A percentile compares a stretch with the other conserved stretches of the same genome.
These are phyloP conservation scores for Tetrahymena borealis DNA, from an alignment of 73 alveolate genomes.

Conservation along the genomic window DNA sequence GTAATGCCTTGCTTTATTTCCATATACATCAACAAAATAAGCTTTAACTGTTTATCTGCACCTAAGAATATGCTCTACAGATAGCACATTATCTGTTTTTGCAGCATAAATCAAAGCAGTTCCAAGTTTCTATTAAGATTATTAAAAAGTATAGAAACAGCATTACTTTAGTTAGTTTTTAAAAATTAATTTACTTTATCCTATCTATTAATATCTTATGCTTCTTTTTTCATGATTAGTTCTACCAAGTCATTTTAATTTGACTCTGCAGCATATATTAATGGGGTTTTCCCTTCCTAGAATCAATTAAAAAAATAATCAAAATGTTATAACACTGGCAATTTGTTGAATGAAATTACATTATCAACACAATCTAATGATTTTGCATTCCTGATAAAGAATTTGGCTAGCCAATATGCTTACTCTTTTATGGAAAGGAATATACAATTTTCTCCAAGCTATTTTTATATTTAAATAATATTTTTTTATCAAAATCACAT, in stretches of 20 bases:
- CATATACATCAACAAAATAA: neutral
- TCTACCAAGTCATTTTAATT: neutral
- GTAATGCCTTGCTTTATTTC: neutral
- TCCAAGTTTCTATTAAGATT: neutral
- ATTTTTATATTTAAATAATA: neutral
- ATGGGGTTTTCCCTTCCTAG: neutral
- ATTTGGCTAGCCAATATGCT: neutral
- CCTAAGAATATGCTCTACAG: neutral
- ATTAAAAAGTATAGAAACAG: neutral
- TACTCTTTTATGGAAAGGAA: neutral
- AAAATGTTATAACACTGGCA: neutral
- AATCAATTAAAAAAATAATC: neutral
- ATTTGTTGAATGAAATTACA: neutral
- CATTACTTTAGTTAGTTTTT: neutral
- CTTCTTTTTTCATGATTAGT: neutral
- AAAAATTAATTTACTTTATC: neutral
- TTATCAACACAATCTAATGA: neutral
- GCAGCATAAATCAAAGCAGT: neutral
- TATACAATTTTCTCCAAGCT: neutral
- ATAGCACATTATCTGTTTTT: neutral
- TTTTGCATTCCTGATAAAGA: neutral
- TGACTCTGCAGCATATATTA: neutral
- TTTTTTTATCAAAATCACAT: neutral
- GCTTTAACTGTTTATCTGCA: neutral
- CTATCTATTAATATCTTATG: neutral